Conservation (phyloP, 176 grass and related monocot species). For the Canna indica region DNA sequence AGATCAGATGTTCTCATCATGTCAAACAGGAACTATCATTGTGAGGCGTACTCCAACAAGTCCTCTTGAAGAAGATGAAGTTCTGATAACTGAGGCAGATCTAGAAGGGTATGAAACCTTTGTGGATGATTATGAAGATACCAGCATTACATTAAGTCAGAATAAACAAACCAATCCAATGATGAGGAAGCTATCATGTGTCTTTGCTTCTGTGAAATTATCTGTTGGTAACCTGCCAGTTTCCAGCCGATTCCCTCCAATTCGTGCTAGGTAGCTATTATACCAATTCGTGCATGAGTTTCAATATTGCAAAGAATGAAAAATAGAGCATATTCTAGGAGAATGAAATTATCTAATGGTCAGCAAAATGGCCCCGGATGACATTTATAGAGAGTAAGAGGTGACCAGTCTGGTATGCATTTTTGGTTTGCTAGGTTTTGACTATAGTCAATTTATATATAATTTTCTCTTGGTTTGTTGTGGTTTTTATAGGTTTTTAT, state of each 20-base stretch:
- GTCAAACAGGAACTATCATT: not conserved
- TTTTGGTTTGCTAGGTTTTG: not conserved
- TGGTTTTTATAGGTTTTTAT: not conserved
- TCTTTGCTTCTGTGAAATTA: constrained; percentile 68
- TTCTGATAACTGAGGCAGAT: constrained; percentile 74
- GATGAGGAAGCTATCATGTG: constrained; percentile 58
- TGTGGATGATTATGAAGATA: constrained; percentile 19
- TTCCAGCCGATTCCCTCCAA: constrained; percentile 35
- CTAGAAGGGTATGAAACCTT: constrained; percentile 65
- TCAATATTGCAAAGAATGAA: not conserved
- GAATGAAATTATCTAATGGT: not conserved
- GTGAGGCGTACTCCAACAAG: not conserved
- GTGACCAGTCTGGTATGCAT: not conserved
- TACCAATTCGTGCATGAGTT: not conserved
- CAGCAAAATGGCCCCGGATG: not conserved
- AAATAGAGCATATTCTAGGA: not conserved
- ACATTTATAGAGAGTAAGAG: not conserved
- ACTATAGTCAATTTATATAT: not conserved
- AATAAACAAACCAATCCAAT: constrained; percentile 28
- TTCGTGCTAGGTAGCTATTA: constrained; percentile 43
- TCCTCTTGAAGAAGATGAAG: constrained; percentile 1
- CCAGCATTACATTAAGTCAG: constrained; percentile 16
- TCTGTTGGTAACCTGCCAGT: constrained; percentile 35
- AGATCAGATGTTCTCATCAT: not conserved
- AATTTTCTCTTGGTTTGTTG: not conserved